These are phyloP conservation scores for Solanum rostratum DNA, from an alignment of 257 asterid species.

Conservation along the genomic window DNA sequence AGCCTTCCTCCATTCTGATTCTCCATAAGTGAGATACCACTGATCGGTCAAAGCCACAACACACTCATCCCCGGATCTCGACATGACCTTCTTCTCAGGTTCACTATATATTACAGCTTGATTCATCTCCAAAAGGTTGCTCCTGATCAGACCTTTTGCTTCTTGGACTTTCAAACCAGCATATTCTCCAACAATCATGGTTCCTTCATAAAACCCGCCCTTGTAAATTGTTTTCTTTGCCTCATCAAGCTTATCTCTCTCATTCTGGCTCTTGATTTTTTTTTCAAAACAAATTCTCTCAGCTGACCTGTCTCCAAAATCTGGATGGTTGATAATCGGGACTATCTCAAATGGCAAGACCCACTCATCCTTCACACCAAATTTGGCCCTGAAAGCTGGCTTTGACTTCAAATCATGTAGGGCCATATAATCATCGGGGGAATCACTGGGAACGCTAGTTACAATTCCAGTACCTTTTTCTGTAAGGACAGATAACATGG, in stretches of 20 bases:
- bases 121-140: constrained; percentile 46
- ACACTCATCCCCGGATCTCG: constrained; percentile 98
- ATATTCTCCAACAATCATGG: constrained; percentile 73
- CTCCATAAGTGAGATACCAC: constrained; percentile 88
- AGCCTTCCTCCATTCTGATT: constrained; percentile 61
- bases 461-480: constrained; percentile 97
- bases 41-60: constrained; percentile 96
- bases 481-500: constrained; percentile 82
- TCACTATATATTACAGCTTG: constrained; percentile 79
- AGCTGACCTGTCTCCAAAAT: constrained; percentile 84
- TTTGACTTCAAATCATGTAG: constrained; percentile 76
- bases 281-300: constrained; percentile 80
- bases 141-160: constrained; percentile 65
- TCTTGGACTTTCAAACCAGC: constrained; percentile 81
- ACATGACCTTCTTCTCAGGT: constrained; percentile 91
- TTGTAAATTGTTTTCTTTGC: constrained; percentile 86
- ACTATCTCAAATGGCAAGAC: constrained; percentile 79
- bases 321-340: constrained; percentile 86
- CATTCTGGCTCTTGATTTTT: constrained; percentile 87
- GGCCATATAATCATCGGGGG: constrained; percentile 90
- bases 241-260: constrained; percentile 88
- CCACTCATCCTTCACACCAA: constrained; percentile 87
- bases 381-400: constrained; percentile 78
- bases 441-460: constrained; percentile 94
- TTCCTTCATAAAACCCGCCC: constrained; percentile 91